Evolutionary conservation across 441 rosid species (phyloP).

Genomic region (Gossypium schwendimanii): DNA sequence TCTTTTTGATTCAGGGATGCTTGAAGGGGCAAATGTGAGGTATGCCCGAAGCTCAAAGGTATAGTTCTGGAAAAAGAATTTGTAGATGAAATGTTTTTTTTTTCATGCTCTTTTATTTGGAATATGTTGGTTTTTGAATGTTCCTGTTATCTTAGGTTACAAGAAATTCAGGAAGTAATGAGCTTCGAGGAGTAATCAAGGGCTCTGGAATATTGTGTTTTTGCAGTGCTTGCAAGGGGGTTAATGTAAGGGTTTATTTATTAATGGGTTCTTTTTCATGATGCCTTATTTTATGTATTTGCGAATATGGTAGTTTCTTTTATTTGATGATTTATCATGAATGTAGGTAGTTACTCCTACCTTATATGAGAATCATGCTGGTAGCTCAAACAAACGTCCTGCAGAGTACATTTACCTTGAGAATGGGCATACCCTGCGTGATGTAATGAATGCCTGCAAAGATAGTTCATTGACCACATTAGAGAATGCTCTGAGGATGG

Average conservation of each 20-base stretch:
- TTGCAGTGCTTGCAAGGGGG: constrained; percentile 59
- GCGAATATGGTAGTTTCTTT: neutral
- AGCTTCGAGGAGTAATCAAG: constrained; percentile 53
- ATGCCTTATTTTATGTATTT: neutral
- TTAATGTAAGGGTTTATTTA: constrained; percentile 34
- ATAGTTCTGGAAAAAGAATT: neutral
- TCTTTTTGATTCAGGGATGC: constrained; percentile 62
- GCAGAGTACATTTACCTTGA: constrained; percentile 68
- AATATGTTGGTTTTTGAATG: neutral
- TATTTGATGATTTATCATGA: constrained; percentile 10
- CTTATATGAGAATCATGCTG: constrained; percentile 71
- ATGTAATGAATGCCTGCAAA: constrained; percentile 69
- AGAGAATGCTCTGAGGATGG: constrained; percentile 46
- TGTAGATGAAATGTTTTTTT: neutral
- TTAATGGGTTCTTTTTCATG: neutral
- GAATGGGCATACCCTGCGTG: constrained; percentile 73
- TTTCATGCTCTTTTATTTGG: neutral
- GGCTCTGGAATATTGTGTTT: constrained; percentile 68
- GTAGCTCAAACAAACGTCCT: constrained; percentile 76
- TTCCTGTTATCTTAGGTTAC: constrained; percentile 27
- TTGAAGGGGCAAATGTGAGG: constrained; percentile 63
- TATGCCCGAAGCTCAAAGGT: constrained; percentile 65
- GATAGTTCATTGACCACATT: constrained; percentile 48
- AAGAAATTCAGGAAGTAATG: constrained; percentile 36
- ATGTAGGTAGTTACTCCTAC: constrained; percentile 55